Percentiles rank a stretch among this genome's conserved stretches.
These are phyloP conservation scores for Leccinum obscurum DNA, from an alignment of 768 basidiomycete species.

Conservation along the genomic window DNA sequence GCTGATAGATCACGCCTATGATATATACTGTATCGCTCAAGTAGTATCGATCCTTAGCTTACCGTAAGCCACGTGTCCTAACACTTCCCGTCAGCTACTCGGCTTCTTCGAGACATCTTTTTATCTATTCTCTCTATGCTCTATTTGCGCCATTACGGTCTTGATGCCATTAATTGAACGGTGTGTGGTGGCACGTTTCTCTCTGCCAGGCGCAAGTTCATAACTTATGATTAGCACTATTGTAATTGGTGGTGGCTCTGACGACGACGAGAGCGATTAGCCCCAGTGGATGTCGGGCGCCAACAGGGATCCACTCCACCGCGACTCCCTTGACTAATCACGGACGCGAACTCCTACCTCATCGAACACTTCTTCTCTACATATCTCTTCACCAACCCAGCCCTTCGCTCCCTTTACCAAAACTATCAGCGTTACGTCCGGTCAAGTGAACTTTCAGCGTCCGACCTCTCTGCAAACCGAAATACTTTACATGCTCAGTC, in stretches of 20 bases:
- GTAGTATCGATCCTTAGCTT: too few species aligned
- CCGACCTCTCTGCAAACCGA: too few species aligned
- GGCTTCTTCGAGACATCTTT: slow-evolving; percentile 72
- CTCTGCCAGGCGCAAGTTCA: slow-evolving; percentile 4
- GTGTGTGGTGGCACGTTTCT: slow-evolving; percentile 43
- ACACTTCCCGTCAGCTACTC: slow-evolving; percentile 62
- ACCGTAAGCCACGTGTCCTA: too few species aligned
- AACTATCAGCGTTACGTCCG: slow-evolving; percentile 39
- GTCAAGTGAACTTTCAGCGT: too few species aligned
- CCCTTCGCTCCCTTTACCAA: slow-evolving; percentile 82
- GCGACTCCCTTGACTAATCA: slow-evolving; percentile 86
- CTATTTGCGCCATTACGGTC: slow-evolving; percentile 76
- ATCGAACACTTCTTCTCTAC: slow-evolving; percentile 91
- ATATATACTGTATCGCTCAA: too few species aligned
- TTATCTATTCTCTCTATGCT: slow-evolving; percentile 59
- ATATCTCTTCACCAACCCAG: slow-evolving; percentile 86
- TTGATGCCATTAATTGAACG: slow-evolving; percentile 93
- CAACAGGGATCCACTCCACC: slow-evolving; percentile 34
- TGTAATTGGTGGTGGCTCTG: slow-evolving; percentile 56
- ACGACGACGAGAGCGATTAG: slow-evolving; percentile 48
- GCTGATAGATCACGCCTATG: too few species aligned
- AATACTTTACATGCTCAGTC: too few species aligned
- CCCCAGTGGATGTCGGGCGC: slow-evolving; percentile 33
- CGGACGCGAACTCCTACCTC: slow-evolving; percentile 86
- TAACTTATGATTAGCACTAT: slow-evolving; percentile 49